Conservation (phyloP, 164 flowering plant species). For the Houttuynia cordata region DNA sequence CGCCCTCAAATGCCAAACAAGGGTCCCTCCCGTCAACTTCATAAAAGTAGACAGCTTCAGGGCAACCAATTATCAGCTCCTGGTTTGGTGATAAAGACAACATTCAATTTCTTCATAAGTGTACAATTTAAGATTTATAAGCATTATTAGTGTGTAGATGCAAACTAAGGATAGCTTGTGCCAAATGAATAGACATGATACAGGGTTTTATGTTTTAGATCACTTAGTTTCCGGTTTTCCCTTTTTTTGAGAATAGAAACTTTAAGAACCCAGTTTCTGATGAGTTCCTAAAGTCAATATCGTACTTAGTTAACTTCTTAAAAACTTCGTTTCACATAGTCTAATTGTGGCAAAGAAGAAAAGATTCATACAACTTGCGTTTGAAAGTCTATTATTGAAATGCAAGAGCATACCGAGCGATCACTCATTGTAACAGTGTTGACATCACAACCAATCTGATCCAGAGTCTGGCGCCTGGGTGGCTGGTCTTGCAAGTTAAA, state of each 20-base stretch:
- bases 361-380: not conserved
- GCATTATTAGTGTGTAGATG: not conserved
- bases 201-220: too few relatives aligned
- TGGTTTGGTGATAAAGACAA: conserved; percentile 18
- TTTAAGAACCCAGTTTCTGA: too few relatives aligned
- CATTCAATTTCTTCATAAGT: not conserved
- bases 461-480: conserved; percentile 61
- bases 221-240: too few relatives aligned
- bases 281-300: too few relatives aligned
- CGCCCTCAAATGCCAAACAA: conserved; percentile 99
- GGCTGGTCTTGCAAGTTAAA: conserved; percentile 74
- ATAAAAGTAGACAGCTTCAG: conserved; percentile 95
- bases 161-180: not conserved
- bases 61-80: conserved; percentile 88
- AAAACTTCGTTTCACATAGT: not conserved
- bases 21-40: conserved; percentile 99
- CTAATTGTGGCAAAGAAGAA: not conserved
- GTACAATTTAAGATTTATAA: not conserved
- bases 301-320: too few relatives aligned
- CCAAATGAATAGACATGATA: not conserved
- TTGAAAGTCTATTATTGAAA: not conserved
- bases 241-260: too few relatives aligned
- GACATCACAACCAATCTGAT: conserved; percentile 64
- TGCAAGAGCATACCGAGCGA: conserved; percentile 45
- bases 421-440: conserved; percentile 85